Evolutionary conservation across 495 filamentous ascomycete species (phyloP), one percentile per base, ranked within the genome.

Genomic region (Penicillium simplicissimum): DNA sequence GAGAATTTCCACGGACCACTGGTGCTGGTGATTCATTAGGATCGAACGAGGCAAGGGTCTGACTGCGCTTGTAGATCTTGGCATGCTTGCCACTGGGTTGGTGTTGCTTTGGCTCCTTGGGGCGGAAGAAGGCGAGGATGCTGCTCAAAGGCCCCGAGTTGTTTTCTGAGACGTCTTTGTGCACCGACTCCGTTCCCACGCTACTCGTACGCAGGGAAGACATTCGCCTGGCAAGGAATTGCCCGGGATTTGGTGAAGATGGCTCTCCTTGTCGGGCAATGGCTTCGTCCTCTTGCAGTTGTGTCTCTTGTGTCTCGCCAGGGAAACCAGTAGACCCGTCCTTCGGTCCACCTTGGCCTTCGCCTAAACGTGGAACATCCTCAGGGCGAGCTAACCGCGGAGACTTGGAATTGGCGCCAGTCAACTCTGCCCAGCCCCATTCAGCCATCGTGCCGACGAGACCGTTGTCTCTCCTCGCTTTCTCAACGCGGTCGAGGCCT

Each of bases 381-480:
- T 55, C 69, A 23, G 71, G 64, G 38, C 66, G 65, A 58, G 59
- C 61, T 38, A 70, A 65, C 69, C 78, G 73, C 63, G 80, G 81
- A 13, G 80, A 82, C 42, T 79, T 82, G 15, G 86, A 83, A 66
- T 88, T 95, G 45, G 90, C 85, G 8, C 93, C 93, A 0, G 92
- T 98, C 52, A 98, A 73, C 71, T 98, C 94, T 13, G 90, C 91
- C 92, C 92, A 98, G 1, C 96, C 94, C 85, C 93, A 97, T 59
- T 87, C 90, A 33, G 93, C 91, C 67, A 97, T 87, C 1, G 93
- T 96, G 31, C 93, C 93, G 42, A 98, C 89, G 5, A 97, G 76
- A 8, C 92, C 92, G 63, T 92, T 97, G 67, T 94, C 95, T 72
- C 96, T 81, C 43, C 96, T 82, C 9, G 95, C 94, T 73, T 98